Base-by-base conservation (phyloP, 495 filamentous ascomycete genomes). In the Sabuloglossum arenarium region DNA sequence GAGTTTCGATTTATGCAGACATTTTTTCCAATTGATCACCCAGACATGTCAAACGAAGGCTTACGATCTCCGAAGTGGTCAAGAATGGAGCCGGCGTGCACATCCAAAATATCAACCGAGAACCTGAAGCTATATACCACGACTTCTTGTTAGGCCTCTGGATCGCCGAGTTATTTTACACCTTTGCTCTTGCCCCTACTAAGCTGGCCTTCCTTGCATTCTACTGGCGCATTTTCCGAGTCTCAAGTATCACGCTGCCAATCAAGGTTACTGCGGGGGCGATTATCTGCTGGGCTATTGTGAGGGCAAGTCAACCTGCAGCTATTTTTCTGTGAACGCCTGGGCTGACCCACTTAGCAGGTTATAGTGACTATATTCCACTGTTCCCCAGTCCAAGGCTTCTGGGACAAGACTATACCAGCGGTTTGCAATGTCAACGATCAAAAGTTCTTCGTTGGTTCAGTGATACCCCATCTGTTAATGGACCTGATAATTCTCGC, bases 221-320 rank as follows among this genome's bases (percentile, higher is more conserved):
- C 31, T 62, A 62, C 50, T 62, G 60, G 60, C 60, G 60, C 16
- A 59, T 62, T 51, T 62, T 62, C 55, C 59, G 52, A 21, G 50
- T 43, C 10, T 59, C 58, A 9, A 60, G 53, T 9, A 60, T 62
- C 54, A 54, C 50, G 55, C 30, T 42, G 25, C 60, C 60, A 11
- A 62, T 62, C 39, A 29, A 55, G 32, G 27, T 62, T 6, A 34
- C 59, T 12, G 50, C 23, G n/a, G 57, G 19, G 4, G 28, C 31
- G 50, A 42, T 55, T 19, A 56, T 62, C 1, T 1, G 59, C 16
- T 62, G 60, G 60, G 10, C 59, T 19, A 58, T 60, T n/a, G 25
- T 59, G 28, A 57, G 57, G 10, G 59, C 53, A 54, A 50, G 58
- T 50, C 23, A 37, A 0, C 39, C 34, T 27, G 16, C 19, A 29